Conservation (phyloP, 805 yeast species). For the Nakazawaea ambrosiae region DNA sequence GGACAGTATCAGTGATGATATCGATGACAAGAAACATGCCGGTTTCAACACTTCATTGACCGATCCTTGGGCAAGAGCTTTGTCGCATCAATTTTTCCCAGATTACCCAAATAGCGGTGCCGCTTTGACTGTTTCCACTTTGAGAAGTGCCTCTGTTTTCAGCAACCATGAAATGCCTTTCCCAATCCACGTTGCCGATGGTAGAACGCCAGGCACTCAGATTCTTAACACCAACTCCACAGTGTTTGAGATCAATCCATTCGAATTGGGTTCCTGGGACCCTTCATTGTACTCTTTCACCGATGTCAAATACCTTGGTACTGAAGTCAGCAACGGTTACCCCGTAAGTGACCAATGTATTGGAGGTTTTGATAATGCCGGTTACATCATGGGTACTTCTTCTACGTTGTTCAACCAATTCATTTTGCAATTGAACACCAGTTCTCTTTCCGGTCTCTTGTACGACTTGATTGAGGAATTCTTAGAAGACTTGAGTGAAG, state of each 20-base stretch:
- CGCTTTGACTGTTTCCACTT: slow-evolving; percentile 48
- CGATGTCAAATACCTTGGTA: slow-evolving; percentile 64
- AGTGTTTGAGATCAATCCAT: slow-evolving; percentile 55
- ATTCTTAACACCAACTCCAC: slow-evolving; percentile 64
- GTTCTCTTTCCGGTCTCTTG: slow-evolving; percentile 41
- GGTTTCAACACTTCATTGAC: slow-evolving; percentile 65
- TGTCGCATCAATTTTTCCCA: slow-evolving; percentile 69
- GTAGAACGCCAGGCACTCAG: slow-evolving; percentile 54
- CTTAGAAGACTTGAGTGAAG: slow-evolving; percentile 37
- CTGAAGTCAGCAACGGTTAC: slow-evolving; percentile 52
- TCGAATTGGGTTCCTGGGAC: slow-evolving; percentile 86
- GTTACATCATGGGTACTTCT: slow-evolving; percentile 77
- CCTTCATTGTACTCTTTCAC: slow-evolving; percentile 60
- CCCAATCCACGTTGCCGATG: slow-evolving; percentile 61
- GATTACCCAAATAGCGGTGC: slow-evolving; percentile 55
- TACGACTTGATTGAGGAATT: slow-evolving; percentile 37
- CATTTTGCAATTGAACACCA: slow-evolving; percentile 48
- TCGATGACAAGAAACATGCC: slow-evolving; percentile 46
- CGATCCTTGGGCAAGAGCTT: slow-evolving; percentile 75
- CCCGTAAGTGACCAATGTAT: slow-evolving; percentile 45
- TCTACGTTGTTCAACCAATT: slow-evolving; percentile 73
- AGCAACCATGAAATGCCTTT: slow-evolving; percentile 60
- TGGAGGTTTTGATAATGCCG: slow-evolving; percentile 73
- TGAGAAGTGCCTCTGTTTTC: slow-evolving; percentile 57
- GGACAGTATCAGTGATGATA: slow-evolving; percentile 44